phyloP scores from a whole-genome alignment of 2,329 filamentous ascomycete species.

The Fusarium metavorans region DNA sequence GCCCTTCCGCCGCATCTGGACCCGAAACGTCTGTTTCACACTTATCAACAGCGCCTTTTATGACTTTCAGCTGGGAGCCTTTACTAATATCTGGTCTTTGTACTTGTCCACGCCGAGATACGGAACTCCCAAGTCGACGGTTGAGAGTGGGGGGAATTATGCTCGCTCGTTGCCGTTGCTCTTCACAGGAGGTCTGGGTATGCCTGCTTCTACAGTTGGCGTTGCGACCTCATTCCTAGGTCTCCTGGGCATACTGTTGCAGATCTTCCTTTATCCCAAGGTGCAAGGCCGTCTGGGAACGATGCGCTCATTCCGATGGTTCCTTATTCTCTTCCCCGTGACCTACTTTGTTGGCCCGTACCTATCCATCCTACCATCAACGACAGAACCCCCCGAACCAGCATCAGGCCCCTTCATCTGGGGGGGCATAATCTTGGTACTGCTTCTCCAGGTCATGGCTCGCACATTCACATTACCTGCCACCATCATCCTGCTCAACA shows the following conservation, averaged over 20 bases:
- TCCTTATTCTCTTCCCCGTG: conserved; percentile 74
- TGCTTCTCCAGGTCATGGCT: conserved; percentile 77
- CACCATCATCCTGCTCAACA: conserved; percentile 71
- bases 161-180: conserved; percentile 57
- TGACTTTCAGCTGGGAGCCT: conserved; percentile 77
- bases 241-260: conserved; percentile 75
- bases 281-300: conserved; percentile 75
- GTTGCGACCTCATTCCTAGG: conserved; percentile 77
- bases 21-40: conserved; percentile 61
- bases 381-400: conserved; percentile 20
- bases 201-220: conserved; percentile 75
- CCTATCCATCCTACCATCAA: conserved; percentile 62
- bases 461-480: conserved; percentile 75
- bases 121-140: conserved; percentile 45
- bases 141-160: conserved; percentile 45
- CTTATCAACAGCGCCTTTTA: conserved; percentile 75
- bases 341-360: conserved; percentile 78
- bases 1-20: conserved; percentile 59
- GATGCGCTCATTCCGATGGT: conserved; percentile 73
- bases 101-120: conserved; percentile 76
- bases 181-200: conserved; percentile 75
- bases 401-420: conserved; percentile 32
- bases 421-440: conserved; percentile 57
- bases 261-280: conserved; percentile 76
- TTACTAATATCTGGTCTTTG: conserved; percentile 76